Base-by-base conservation (phyloP, 2,329 filamentous ascomycete genomes). In the Diaporthe batatas region DNA sequence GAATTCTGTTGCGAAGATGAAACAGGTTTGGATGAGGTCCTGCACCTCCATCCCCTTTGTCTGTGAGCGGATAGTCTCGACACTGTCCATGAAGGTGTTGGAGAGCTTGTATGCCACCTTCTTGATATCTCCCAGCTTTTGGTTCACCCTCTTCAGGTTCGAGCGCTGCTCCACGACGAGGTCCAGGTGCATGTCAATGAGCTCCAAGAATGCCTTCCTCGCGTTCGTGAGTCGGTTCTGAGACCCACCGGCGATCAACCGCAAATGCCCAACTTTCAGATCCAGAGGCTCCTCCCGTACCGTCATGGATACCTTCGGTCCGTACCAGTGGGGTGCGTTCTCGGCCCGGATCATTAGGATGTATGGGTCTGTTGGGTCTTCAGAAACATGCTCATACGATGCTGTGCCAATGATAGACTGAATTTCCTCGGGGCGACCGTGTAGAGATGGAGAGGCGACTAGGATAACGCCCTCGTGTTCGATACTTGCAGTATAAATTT, bases 61-160 rank as follows among this genome's bases (percentile, higher is more conserved):
- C 82, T 99, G 96, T 77, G 91, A 91, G 75, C 95, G 90, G 76
- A 99, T 96, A 75, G 94, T 94, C 80, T 97, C 94, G 57, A 99
- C 96, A 80, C 95, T 98, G 82, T 98, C 96, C 94, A 99, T 98
- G 83, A 99, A 98, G 8, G 95, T 94, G 83, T 98, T 98, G 68
- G 95, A 98, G 55, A 99, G 88, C 82, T 97, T 98, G 86, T 97
- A 98, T 3, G 96, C 94, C 2, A 97, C 97, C 81, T 95, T 95
- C 78, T 97, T 95, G 78, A 98, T 98, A 81, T 97, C 97, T 78
- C 94, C 96, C 75, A 99, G 85, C 80, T 97, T 93, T 67, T 92
- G 86, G 79, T 98, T 97, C 77, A 99, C 96, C 77, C 97, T 94
- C 75, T 94, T 93, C 51, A 99, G 88, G 80, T 98, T 98, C 25